A percentile compares a stretch with the other conserved stretches of the same genome.
These are phyloP conservation scores for Didymella sp. DNA, from an alignment of 2,329 filamentous ascomycete genomes.

Conservation along the genomic window DNA sequence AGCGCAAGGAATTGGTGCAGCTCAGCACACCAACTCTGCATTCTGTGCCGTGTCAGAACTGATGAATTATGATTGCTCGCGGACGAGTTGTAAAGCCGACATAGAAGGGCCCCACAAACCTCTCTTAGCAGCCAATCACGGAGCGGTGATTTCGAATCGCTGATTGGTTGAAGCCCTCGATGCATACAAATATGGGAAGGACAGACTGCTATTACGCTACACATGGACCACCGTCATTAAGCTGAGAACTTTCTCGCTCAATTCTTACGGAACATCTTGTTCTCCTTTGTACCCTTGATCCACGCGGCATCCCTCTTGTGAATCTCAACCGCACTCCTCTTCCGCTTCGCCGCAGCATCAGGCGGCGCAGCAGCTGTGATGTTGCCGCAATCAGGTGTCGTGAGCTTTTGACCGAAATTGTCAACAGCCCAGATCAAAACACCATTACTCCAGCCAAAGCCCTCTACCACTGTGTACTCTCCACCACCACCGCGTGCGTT, in stretches of 20 bases:
- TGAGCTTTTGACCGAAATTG: constrained; percentile 64
- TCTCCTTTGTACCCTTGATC: constrained; percentile 39
- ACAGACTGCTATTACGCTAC: background rate
- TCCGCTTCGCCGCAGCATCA: constrained; percentile 23
- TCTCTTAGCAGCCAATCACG: background rate
- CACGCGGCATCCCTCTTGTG: constrained; percentile 39
- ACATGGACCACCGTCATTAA: too few relatives aligned
- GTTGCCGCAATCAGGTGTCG: constrained; percentile 57
- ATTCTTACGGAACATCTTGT: constrained; percentile 13
- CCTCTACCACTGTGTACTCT: constrained; percentile 73
- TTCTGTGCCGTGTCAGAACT: too few relatives aligned
- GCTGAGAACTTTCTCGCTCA: background rate
- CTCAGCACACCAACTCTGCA: background rate
- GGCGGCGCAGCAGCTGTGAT: constrained; percentile 38
- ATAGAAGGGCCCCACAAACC: background rate
- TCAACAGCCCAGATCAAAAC: constrained; percentile 72
- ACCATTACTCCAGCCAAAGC: constrained; percentile 75
- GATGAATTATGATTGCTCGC: background rate
- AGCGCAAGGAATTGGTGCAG: background rate
- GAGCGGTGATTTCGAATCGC: background rate
- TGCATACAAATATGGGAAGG: too few relatives aligned
- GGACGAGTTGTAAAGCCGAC: background rate
- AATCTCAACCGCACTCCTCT: constrained; percentile 44
- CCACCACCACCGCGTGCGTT: constrained; percentile 70
- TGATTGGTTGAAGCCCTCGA: background rate